These are phyloP conservation scores for Fimicolochytrium jonesii DNA, from an alignment of 192 early-diverging fungal species.

Conservation along the genomic window DNA sequence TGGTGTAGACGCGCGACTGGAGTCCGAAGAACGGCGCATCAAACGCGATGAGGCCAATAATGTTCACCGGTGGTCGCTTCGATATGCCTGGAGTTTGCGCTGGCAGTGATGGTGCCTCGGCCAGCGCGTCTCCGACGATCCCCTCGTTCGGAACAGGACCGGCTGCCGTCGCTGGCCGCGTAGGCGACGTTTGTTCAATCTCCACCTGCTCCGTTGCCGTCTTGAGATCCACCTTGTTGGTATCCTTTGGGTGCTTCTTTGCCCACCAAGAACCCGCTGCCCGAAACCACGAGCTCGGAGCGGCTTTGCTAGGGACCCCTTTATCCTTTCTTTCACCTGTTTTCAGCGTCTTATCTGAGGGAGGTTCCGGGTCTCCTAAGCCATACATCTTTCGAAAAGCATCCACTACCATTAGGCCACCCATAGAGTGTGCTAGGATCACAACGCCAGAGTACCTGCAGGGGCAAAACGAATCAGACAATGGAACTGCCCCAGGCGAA, in stretches of 20 bases:
- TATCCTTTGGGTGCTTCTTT: too few relatives aligned
- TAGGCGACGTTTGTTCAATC: too few relatives aligned
- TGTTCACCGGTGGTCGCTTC: slow-evolving; percentile 22
- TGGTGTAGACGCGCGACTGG: slow-evolving; percentile 32
- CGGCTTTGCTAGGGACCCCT: too few relatives aligned
- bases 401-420: slow-evolving; percentile 45
- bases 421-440: slow-evolving; percentile 46
- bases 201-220: not conserved
- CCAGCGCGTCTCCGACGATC: slow-evolving; percentile 5
- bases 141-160: not conserved
- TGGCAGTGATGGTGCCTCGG: not conserved
- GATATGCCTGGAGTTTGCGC: not conserved
- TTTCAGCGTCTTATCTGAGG: too few relatives aligned
- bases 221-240: not conserved
- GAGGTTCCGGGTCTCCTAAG: not conserved
- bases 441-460: slow-evolving; percentile 19
- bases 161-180: not conserved
- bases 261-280: slow-evolving; percentile 16
- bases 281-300: slow-evolving; percentile 11
- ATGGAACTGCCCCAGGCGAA: too few relatives aligned
- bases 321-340: too few relatives aligned
- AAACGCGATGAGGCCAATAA: slow-evolving; percentile 38
- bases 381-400: slow-evolving; percentile 28
- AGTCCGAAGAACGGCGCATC: slow-evolving; percentile 53
- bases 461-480: not conserved